Evolutionary conservation across 2,329 filamentous ascomycete genomes (phyloP), one percentile per base, ranked within the genome.

Genomic region (Penicillium sp.): DNA sequence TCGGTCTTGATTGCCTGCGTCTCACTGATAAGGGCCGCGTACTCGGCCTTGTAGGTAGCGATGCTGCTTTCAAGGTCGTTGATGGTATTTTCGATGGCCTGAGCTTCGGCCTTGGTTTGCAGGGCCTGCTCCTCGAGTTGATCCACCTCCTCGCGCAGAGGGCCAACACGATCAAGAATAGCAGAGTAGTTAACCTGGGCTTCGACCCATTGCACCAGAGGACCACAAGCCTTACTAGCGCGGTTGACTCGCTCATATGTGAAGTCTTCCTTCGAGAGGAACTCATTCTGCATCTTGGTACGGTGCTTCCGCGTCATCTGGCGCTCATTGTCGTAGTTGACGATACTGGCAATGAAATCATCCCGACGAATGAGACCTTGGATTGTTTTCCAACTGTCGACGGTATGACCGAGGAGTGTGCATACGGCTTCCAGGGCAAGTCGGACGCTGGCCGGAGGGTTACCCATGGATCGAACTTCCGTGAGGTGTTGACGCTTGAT

Each of bases 111-210:
- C 76, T 95, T 96, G 18, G 94, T 99, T 75, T 95, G 86, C 46
- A 96, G 80, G 32, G 93, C 90, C 72, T 93, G 85, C 56, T 95
- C 88, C 75, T 97, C 91, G 18, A 99, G 84, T 68, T 89, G 81
- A 25, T 84, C 83, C 44, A 99, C 93, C 74, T 99, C 94, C 47
- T 93, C 88, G 69, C 93, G 88, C 53, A 99, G 80, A 25, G 94
- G 94, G 2, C 93, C 95, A 56, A 99, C 91, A 37, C 91, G 86
- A 70, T 97, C 92, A 60, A 99, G 79, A 65, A 99, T 99, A 62
- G 94, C 91, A n/a, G 93, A 96, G 75, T 96, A 99, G 68, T 90
- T 91, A 69, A 99, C 94, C 75, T 99, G 94, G 21, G 94, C 95
- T 72, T 90, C 84, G 3, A 96, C 93, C 94, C 94, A 99, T 70